Evolutionary conservation across 345 rosid species (phyloP), one percentile per base, ranked within the genome.

Genomic region (Gossypium bickii): DNA sequence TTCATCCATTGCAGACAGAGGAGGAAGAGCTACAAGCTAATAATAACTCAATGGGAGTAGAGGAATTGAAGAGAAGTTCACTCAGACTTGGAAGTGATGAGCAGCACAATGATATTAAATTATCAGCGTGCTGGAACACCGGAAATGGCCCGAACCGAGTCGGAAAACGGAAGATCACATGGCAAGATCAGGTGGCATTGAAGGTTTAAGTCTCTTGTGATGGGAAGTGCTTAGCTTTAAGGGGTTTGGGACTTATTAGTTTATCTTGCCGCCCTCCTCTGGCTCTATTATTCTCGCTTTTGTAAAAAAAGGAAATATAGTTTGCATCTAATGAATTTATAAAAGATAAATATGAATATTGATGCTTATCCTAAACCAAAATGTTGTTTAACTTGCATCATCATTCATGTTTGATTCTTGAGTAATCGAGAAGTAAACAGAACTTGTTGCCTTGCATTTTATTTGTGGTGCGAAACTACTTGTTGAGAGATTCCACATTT

Each of bases 151-250:
- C 89, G 1, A 82, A 76, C n/a, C 79, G 86, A 72, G 76, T 78
- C 0, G 96, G 90, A 80, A 95, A 95, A 92, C 85, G 97, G 85
- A 95, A 84, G 93, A 92, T 95, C 70, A 56, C 97, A 61, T 95
- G 99, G 99, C 97, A 92, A 82, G 98, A 95, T 80, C 94, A 87
- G 73, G 87, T 93, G 83, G 98, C 93, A 52, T 83, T 93, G 77
- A 90, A 88, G 78, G 98, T 91, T 72, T 87, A 78, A 86, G 70
- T 60, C 65, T 41, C 53, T 67, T 71, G 78, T 61, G 55, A 67
- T 75, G 76, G 51, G 76, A 59, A 73, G 59, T 71, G 41, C 45
- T 48, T 57, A 53, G 47, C 24, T 72, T 73, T 49, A 59, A 62
- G 55, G 61, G 81, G 83, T 62, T 74, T 71, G 61, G 67, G 64